Evolutionary conservation across 2,329 filamentous ascomycete genomes (phyloP).

Genomic region (Cercospora brassicicola): DNA sequence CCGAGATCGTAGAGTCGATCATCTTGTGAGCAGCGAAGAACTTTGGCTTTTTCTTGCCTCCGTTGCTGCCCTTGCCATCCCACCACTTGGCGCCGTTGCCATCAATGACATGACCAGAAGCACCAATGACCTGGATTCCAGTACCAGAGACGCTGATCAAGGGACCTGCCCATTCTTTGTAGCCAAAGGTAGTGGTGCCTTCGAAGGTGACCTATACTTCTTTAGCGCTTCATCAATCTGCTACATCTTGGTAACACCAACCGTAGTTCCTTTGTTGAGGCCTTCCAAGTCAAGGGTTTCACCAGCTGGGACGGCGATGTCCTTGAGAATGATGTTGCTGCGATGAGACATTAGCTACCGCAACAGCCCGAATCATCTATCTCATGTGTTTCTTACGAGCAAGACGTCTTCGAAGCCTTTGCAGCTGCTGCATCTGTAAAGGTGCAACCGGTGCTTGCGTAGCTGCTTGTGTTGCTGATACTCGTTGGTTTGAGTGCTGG

Average conservation of each 20-base stretch:
- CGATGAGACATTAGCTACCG: not conserved
- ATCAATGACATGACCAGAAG: conserved; percentile 55
- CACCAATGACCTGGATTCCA: conserved; percentile 56
- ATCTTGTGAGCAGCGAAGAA: conserved; percentile 46
- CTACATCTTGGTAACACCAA: conserved; percentile 41
- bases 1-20: conserved; percentile 41
- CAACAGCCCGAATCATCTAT: not conserved
- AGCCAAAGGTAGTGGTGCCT: conserved; percentile 67
- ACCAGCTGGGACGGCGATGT: conserved; percentile 43
- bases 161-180: conserved; percentile 65
- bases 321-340: conserved; percentile 41
- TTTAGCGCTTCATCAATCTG: conserved; percentile 31
- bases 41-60: conserved; percentile 45
- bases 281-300: conserved; percentile 45
- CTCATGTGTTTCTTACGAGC: conserved; percentile 34
- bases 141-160: conserved; percentile 62
- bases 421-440: conserved; percentile 25
- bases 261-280: conserved; percentile 45
- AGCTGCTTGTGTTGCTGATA: not conserved
- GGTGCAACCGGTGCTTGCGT: conserved; percentile 17
- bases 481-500: not conserved
- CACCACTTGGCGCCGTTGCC: conserved; percentile 47
- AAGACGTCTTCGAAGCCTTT: conserved; percentile 42
- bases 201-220: conserved; percentile 57
- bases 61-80: conserved; percentile 50